These are phyloP conservation scores for Lactarius akahatsu DNA, from an alignment of 768 basidiomycete genomes.

Conservation along the genomic window DNA sequence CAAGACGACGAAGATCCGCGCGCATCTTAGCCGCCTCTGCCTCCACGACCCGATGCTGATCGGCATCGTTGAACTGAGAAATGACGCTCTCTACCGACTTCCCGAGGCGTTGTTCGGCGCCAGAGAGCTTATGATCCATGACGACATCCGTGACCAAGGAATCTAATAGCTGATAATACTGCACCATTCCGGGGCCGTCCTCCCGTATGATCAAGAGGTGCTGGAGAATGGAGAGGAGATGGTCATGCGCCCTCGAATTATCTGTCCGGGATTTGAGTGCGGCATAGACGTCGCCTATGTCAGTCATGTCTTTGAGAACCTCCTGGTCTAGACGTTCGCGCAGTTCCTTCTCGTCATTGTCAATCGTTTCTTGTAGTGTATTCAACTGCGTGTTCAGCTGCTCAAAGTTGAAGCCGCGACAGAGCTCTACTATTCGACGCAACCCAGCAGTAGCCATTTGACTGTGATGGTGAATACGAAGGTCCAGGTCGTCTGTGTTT, in stretches of 20 bases:
- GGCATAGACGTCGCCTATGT: slow-evolving; percentile 84
- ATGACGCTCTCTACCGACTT: slow-evolving; percentile 88
- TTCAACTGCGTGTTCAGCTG: slow-evolving; percentile 66
- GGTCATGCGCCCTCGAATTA: slow-evolving; percentile 74
- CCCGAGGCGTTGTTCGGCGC: slow-evolving; percentile 82
- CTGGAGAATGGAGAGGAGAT: slow-evolving; percentile 92
- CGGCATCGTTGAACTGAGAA: slow-evolving; percentile 86
- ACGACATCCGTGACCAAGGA: slow-evolving; percentile 88
- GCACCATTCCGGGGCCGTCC: slow-evolving; percentile 78
- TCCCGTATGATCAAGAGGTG: slow-evolving; percentile 89
- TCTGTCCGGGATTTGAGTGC: slow-evolving; percentile 76
- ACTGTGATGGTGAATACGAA: slow-evolving; percentile 81
- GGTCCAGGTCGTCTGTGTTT: slow-evolving; percentile 71
- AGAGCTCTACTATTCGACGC: slow-evolving; percentile 65
- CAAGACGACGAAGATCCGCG: slow-evolving; percentile 58
- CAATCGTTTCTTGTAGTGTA: slow-evolving; percentile 57
- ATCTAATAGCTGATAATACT: slow-evolving; percentile 91
- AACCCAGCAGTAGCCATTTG: slow-evolving; percentile 91
- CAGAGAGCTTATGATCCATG: slow-evolving; percentile 83
- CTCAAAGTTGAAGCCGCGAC: slow-evolving; percentile 61
- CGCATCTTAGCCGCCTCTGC: slow-evolving; percentile 73
- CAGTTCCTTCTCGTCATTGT: slow-evolving; percentile 72
- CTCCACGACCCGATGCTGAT: slow-evolving; percentile 74
- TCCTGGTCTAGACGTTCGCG: slow-evolving; percentile 74
- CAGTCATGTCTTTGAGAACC: slow-evolving; percentile 71